Conservation (phyloP, 2,329 filamentous ascomycete genomes). For the Trichoderma cornu-damae region DNA sequence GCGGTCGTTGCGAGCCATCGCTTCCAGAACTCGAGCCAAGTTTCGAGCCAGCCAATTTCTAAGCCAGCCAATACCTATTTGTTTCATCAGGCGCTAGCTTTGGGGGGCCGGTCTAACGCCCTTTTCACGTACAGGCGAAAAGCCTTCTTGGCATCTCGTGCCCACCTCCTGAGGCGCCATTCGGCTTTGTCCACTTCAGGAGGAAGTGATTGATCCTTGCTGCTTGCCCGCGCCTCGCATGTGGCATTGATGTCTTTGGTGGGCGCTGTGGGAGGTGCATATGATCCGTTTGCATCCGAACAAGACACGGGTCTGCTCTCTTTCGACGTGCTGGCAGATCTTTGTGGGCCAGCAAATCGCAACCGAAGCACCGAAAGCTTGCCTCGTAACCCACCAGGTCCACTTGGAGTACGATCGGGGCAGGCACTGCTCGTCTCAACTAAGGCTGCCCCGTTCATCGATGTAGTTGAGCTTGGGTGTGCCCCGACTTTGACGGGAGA, state of each 20-base stretch:
- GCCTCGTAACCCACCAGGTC: constrained; percentile 23
- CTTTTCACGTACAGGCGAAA: constrained; percentile 33
- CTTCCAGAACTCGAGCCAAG: constrained; percentile 4
- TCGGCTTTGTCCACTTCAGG: constrained; percentile 23
- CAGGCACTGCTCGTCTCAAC: constrained; percentile 19
- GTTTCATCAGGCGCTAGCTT: constrained; percentile 19
- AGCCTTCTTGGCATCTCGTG: constrained; percentile 30
- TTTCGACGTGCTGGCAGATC: background rate
- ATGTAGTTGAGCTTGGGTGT: constrained; percentile 16
- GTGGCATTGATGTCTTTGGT: background rate
- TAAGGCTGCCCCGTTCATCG: constrained; percentile 15
- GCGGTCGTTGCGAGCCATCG: background rate
- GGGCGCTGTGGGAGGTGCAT: background rate
- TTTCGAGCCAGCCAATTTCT: no score
- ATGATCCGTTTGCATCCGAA: background rate
- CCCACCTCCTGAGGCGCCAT: constrained; percentile 33
- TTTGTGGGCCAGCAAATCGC: constrained; percentile 21
- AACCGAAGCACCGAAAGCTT: constrained; percentile 32
- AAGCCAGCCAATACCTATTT: background rate
- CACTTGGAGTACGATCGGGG: background rate
- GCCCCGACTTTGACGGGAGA: constrained; percentile 21
- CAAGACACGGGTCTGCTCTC: background rate
- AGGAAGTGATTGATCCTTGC: constrained; percentile 15
- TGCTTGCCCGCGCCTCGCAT: background rate
- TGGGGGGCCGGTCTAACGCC: constrained; percentile 31